A percentile compares a stretch with the other conserved stretches of the same genome.
Evolutionary conservation across 1,284 basidiomycete genomes (phyloP).

Genomic region (Leccinum variabile): DNA sequence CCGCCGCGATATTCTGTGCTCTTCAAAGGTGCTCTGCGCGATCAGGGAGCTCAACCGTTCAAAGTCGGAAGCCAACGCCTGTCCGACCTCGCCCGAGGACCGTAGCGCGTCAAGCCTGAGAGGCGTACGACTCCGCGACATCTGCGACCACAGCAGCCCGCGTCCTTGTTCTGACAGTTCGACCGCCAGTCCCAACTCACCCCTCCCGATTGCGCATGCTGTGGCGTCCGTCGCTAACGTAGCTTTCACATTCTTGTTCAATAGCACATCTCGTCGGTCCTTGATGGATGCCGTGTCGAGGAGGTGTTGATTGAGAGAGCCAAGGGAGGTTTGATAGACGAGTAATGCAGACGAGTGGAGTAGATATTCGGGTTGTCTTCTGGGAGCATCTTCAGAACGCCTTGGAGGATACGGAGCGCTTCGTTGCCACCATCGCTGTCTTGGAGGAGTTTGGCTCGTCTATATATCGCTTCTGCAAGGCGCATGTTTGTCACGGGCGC

Average conservation of each 20-base stretch:
- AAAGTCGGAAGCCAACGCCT: slow-evolving; percentile 29
- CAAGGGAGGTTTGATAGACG: slow-evolving; percentile 24
- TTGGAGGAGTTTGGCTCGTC: neutral
- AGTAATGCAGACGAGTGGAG: slow-evolving; percentile 25
- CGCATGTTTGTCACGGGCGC: neutral
- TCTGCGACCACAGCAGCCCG: slow-evolving; percentile 31
- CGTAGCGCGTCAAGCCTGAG: slow-evolving; percentile 24
- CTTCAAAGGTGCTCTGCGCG: slow-evolving; percentile 4
- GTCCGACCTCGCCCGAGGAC: slow-evolving; percentile 13
- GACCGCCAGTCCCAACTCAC: slow-evolving; percentile 22
- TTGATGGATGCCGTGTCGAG: slow-evolving; percentile 23
- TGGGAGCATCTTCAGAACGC: slow-evolving; percentile 4
- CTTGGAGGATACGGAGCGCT: slow-evolving; percentile 3
- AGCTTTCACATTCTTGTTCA: neutral
- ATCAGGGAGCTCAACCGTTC: slow-evolving; percentile 24
- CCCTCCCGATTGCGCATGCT: slow-evolving; percentile 27
- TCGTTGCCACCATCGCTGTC: slow-evolving; percentile 1
- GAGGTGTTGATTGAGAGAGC: slow-evolving; percentile 22
- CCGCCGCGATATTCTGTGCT: slow-evolving; percentile 5
- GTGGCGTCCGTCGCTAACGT: slow-evolving; percentile 28
- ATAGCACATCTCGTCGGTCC: slow-evolving; percentile 15
- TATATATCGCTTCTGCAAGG: slow-evolving; percentile 9
- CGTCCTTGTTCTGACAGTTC: slow-evolving; percentile 34
- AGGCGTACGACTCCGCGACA: slow-evolving; percentile 27
- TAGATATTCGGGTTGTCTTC: neutral